These are phyloP conservation scores for Teratosphaeria epicoccoides DNA, from an alignment of 2,329 filamentous ascomycete species.

Conservation along the genomic window DNA sequence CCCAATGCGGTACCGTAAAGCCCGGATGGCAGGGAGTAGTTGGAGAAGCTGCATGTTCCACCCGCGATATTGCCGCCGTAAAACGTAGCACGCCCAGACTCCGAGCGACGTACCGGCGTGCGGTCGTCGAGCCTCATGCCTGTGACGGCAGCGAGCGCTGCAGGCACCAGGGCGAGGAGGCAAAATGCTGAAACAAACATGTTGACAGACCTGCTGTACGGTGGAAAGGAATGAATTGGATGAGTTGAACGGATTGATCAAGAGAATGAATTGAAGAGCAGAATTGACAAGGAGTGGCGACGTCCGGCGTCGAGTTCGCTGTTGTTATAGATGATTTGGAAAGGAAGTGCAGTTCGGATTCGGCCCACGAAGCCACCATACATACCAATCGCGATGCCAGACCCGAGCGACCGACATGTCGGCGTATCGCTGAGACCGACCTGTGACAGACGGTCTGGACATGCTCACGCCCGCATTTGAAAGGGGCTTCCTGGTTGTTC, in stretches of 20 bases:
- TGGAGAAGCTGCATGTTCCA: slow-evolving; percentile 53
- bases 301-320: not conserved
- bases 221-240: slow-evolving; percentile 1
- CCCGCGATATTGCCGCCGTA: slow-evolving; percentile 35
- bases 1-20: slow-evolving; percentile 54
- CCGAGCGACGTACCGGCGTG: slow-evolving; percentile 11
- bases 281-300: not conserved
- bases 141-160: slow-evolving; percentile 8
- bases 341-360: no score
- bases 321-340: no score
- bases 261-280: not conserved
- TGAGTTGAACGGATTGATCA: not conserved
- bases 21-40: slow-evolving; percentile 49
- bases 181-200: slow-evolving; percentile 2
- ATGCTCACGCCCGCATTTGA: no score
- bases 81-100: slow-evolving; percentile 15
- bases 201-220: slow-evolving; percentile 4
- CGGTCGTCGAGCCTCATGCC: slow-evolving; percentile 8
- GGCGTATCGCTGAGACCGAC: no score
- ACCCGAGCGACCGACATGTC: no score
- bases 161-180: slow-evolving; percentile 3
- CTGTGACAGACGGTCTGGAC: no score
- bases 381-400: no score
- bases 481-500: no score
- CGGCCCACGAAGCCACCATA: no score